Percentiles rank a stretch among this genome's conserved stretches.
These are phyloP conservation scores for Fusarium piperis DNA, from an alignment of 2,329 filamentous ascomycete genomes.

Conservation along the genomic window DNA sequence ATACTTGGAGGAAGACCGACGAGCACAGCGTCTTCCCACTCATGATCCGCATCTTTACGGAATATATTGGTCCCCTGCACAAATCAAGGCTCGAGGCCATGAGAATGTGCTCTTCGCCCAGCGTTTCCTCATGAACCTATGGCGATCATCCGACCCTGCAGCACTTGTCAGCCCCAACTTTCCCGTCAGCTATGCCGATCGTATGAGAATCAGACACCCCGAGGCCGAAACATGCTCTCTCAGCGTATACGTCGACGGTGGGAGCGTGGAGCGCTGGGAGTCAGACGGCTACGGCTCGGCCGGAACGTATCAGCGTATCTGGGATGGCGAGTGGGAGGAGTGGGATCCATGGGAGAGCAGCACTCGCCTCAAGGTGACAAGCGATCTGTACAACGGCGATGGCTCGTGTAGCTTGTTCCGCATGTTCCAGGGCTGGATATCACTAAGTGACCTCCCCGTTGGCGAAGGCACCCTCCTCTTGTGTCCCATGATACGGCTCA, in stretches of 20 bases:
- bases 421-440: conserved; percentile 82
- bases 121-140: conserved; percentile 58
- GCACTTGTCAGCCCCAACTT: conserved; percentile 54
- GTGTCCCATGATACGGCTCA: conserved; percentile 74
- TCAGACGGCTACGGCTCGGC: conserved; percentile 66
- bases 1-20: conserved; percentile 63
- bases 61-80: conserved; percentile 53
- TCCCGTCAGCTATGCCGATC: conserved; percentile 70
- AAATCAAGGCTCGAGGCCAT: conserved; percentile 52
- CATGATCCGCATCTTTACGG: conserved; percentile 48
- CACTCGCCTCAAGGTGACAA: conserved; percentile 69
- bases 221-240: conserved; percentile 65
- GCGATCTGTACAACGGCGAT: conserved; percentile 77
- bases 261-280: conserved; percentile 74
- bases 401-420: conserved; percentile 79
- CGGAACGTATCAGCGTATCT: conserved; percentile 72
- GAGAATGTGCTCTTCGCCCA: conserved; percentile 52
- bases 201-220: conserved; percentile 61
- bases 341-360: conserved; percentile 80
- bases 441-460: conserved; percentile 70
- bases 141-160: conserved; percentile 48
- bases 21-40: conserved; percentile 44
- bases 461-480: conserved; percentile 76
- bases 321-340: conserved; percentile 75
- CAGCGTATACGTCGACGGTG: conserved; percentile 71